Percentiles rank a stretch among this genome's conserved stretches.
These are phyloP conservation scores for Leptodermis oblonga DNA, from an alignment of 257 asterid genomes.

Conservation along the genomic window DNA sequence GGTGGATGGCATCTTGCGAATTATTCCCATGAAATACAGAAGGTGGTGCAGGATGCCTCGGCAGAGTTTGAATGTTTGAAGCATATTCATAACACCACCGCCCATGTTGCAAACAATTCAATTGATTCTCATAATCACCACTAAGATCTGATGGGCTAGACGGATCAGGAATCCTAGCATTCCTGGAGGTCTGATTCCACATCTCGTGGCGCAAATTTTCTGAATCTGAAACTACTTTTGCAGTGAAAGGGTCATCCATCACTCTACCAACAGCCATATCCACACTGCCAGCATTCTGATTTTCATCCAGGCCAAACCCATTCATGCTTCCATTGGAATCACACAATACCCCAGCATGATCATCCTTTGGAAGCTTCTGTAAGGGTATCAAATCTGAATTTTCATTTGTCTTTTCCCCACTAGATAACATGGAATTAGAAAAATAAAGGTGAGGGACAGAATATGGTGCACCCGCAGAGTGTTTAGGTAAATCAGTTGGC, in stretches of 20 bases:
- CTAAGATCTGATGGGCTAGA: slow-evolving; percentile 44
- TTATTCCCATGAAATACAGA: slow-evolving; percentile 25
- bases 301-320: slow-evolving; percentile 17
- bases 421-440: slow-evolving; percentile 24
- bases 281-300: slow-evolving; percentile 16
- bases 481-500: slow-evolving; percentile 12
- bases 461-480: slow-evolving; percentile 15
- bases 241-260: slow-evolving; percentile 2
- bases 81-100: slow-evolving; percentile 35
- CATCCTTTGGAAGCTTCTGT: slow-evolving; percentile 20
- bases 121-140: slow-evolving; percentile 55
- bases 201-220: too few relatives aligned
- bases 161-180: slow-evolving; percentile 28
- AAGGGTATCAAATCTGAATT: slow-evolving; percentile 23
- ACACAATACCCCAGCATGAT: slow-evolving; percentile 18
- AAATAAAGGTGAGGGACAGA: slow-evolving; percentile 40
- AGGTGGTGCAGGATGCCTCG: slow-evolving; percentile 30
- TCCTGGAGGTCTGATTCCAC: slow-evolving; percentile 19
- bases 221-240: slow-evolving; percentile 11
- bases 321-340: slow-evolving; percentile 21
- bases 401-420: slow-evolving; percentile 13
- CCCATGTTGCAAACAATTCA: slow-evolving; percentile 41
- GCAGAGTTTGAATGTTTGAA: slow-evolving; percentile 31
- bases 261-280: slow-evolving; percentile 12
- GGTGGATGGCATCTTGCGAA: slow-evolving; percentile 37